Base-by-base conservation (phyloP, 345 rosid species). In the Citrus maxima region DNA sequence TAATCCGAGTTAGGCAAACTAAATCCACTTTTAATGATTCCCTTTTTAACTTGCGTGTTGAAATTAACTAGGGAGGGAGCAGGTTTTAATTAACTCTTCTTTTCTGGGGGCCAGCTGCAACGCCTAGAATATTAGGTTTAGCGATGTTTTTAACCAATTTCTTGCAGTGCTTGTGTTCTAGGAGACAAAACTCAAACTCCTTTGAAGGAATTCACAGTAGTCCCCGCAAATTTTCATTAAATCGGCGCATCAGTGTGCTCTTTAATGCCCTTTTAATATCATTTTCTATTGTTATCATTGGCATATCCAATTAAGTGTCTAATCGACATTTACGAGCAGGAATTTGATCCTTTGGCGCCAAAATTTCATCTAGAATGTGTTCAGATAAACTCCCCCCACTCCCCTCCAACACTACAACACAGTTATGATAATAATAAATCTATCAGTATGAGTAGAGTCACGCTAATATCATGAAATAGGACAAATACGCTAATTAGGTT, bases 171-270 rank as follows among this genome's bases (percentile, higher is more conserved):
- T 81, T 21, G 16, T 69, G 74, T 76, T 79, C 49, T 37, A 10
- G 76, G 72, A 82, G 87, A 84, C 87, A 84, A 76, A 83, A 76
- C 77, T 77, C 85, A 1, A 69, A 59, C 60, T 8, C 7, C n/a
- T 24, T 24, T 24, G 35, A 6, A 42, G 14, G 37, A 28, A 51
- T 65, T 51, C 63, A 49, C 37, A 42, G 59, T 60, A 62, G 27
- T 40, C 38, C 38, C 35, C 61, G 37, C 37, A 35, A 58, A 28
- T 13, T 38, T 21, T 22, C 37, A 19, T 19, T 28, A 66, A 66
- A 66, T 66, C 70, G 58, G 10, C 3, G 30, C 40, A 30, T 42
- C 65, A n/a, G 34, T 34, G 34, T 22, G 2, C 2, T 16, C 24
- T 54, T 18, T 54, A 5, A 5, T 18, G 21, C 7, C 7, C 21